These are phyloP conservation scores for Balakata baccata DNA, from an alignment of 345 rosid genomes.

Conservation along the genomic window DNA sequence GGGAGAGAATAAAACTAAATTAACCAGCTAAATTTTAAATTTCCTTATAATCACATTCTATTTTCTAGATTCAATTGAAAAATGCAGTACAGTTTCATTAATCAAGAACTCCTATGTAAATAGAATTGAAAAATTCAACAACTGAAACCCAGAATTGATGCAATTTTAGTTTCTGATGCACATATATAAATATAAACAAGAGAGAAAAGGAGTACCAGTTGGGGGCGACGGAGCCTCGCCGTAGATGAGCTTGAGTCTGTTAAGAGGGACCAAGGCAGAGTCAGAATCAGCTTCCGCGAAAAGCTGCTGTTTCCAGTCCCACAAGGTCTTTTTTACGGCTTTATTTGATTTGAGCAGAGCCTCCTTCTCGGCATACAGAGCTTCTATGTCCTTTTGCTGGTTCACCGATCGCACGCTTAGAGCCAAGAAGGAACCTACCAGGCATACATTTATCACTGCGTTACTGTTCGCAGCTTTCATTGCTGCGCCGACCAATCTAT, in stretches of 20 bases:
- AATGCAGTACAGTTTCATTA: neutral
- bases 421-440: conserved; percentile 48
- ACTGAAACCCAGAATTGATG: neutral
- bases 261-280: conserved; percentile 57
- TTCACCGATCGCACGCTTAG: conserved; percentile 54
- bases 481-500: conserved; percentile 18
- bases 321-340: conserved; percentile 52
- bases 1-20: no score
- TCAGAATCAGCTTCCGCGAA: conserved; percentile 61
- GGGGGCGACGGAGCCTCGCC: conserved; percentile 48
- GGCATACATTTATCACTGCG: conserved; percentile 51
- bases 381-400: conserved; percentile 60
- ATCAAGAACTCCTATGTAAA: neutral
- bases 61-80: neutral
- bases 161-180: neutral
- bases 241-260: conserved; percentile 65
- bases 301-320: conserved; percentile 93
- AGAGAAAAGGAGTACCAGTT: conserved; percentile 33
- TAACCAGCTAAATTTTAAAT: no score
- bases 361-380: conserved; percentile 52
- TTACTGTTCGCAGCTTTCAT: conserved; percentile 47
- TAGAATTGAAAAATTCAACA: neutral
- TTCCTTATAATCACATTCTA: no score
- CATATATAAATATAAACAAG: no score
- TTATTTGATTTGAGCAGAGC: conserved; percentile 55